Percentiles rank a stretch among this genome's conserved stretches.
Evolutionary conservation across 2,329 filamentous ascomycete genomes (phyloP).

Genomic region (Aspergillus persii): DNA sequence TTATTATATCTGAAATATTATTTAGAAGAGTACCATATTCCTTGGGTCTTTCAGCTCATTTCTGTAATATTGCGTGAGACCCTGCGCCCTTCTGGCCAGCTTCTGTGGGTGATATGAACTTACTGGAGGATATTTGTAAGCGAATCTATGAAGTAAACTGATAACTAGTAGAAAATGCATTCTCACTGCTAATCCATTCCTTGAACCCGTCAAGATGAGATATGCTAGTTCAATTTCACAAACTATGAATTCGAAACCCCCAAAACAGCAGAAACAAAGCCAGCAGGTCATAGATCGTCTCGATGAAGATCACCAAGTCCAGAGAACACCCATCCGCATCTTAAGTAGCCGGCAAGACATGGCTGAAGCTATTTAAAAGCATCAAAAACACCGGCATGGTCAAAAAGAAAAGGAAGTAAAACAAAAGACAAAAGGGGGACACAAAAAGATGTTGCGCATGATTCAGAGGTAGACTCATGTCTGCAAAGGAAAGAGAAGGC

Average conservation of each 20-base stretch:
- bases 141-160: background rate
- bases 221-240: background rate
- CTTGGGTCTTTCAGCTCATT: background rate
- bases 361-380: background rate
- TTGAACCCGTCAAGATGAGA: no score
- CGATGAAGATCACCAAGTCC: background rate
- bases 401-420: background rate
- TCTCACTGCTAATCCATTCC: background rate
- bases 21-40: background rate
- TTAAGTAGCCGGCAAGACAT: background rate
- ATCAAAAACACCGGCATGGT: background rate
- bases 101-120: background rate
- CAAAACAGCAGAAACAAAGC: background rate
- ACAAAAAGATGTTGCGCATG: background rate
- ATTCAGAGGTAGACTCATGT: background rate
- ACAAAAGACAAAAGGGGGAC: background rate
- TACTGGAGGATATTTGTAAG: background rate
- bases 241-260: background rate
- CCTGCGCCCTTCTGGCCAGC: background rate
- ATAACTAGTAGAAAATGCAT: background rate
- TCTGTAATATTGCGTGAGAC: background rate
- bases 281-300: background rate
- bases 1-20: background rate
- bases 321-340: no score
- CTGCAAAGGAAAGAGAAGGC: background rate